A percentile compares a stretch with the other conserved stretches of the same genome.
Conservation (phyloP, 208 protist species). For the Acanthamoeba triangularis region DNA sequence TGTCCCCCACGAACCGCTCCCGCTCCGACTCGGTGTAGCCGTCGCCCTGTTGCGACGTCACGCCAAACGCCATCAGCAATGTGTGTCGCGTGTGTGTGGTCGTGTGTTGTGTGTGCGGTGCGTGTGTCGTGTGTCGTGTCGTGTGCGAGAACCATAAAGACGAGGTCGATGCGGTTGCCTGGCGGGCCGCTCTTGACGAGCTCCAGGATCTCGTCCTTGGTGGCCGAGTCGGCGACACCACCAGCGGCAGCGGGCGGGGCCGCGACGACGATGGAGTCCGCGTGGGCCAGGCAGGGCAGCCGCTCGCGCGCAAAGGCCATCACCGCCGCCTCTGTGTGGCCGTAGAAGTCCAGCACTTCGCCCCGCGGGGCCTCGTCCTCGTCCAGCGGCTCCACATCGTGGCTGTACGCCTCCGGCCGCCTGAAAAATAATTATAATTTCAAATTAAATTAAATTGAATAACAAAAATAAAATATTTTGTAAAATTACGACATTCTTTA, state of each 20-base stretch:
- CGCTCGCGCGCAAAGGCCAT: constrained; percentile 24
- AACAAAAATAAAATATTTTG: not conserved
- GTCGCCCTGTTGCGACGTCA: constrained; percentile 14
- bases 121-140: not conserved
- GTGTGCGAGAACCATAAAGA: constrained; percentile 71
- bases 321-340: constrained; percentile 16
- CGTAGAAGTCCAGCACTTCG: constrained; percentile 52
- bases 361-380: not conserved
- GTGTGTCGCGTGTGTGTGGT: not conserved
- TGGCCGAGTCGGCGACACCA: not conserved
- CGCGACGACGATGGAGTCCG: not conserved
- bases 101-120: not conserved
- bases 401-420: not conserved
- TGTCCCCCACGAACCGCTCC: constrained; percentile 46
- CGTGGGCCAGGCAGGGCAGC: constrained; percentile 2
- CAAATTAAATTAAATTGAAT: not conserved
- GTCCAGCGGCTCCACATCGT: not conserved
- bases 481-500: too few relatives aligned
- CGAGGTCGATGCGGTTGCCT: constrained; percentile 74
- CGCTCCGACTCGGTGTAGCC: constrained; percentile 48
- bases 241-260: not conserved
- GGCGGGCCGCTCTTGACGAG: constrained; percentile 66
- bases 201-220: constrained; percentile 48
- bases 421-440: not conserved
- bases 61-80: not conserved